phyloP scores from a whole-genome alignment of 345 rosid species.

The Lumnitzera littorea region DNA sequence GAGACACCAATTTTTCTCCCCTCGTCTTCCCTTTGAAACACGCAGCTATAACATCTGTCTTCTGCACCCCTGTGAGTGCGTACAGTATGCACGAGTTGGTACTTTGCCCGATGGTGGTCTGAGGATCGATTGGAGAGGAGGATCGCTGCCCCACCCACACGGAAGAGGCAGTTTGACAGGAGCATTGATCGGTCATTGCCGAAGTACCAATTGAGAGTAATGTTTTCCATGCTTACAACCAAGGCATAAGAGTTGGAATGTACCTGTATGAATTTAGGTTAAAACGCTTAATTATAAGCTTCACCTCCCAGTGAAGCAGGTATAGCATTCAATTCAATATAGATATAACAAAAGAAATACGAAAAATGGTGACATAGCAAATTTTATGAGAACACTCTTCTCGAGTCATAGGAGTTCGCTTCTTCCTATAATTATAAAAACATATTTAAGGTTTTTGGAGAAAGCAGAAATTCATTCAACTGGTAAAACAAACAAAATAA shows the following conservation, averaged over 20 bases:
- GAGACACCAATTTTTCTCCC: neutral
- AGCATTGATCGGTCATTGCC: constrained; percentile 3
- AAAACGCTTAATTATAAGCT: too few relatives aligned
- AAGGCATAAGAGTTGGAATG: neutral
- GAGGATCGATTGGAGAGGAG: neutral
- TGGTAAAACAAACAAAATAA: too few relatives aligned
- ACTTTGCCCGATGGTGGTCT: neutral
- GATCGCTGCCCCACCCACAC: neutral
- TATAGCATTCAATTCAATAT: too few relatives aligned
- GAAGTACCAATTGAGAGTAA: neutral
- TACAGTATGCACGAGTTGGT: neutral
- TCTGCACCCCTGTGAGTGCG: neutral
- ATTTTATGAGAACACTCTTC: too few relatives aligned
- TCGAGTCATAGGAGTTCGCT: too few relatives aligned
- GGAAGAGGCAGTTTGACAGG: constrained; percentile 2
- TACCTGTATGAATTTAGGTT: neutral
- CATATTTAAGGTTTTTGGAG: too few relatives aligned
- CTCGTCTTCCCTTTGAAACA: neutral
- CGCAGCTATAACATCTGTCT: neutral
- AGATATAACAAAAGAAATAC: too few relatives aligned
- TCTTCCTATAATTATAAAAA: too few relatives aligned
- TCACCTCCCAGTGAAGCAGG: too few relatives aligned
- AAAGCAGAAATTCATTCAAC: too few relatives aligned
- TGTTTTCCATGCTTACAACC: neutral
- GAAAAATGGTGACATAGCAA: too few relatives aligned